These are phyloP conservation scores for Pleurotus cornucopiae DNA, from an alignment of 768 basidiomycete genomes.

Conservation along the genomic window DNA sequence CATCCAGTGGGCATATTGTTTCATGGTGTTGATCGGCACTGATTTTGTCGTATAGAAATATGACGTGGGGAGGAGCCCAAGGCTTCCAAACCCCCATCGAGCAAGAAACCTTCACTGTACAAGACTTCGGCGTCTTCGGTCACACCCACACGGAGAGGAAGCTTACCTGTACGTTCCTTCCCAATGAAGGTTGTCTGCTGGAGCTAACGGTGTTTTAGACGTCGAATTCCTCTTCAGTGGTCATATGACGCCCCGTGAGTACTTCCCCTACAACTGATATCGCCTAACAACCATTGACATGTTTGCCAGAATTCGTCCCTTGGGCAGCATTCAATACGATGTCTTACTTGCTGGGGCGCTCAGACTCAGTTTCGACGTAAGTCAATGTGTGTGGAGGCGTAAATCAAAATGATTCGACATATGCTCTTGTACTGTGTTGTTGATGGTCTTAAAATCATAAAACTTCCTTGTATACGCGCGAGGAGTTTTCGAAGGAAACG, in stretches of 20 bases:
- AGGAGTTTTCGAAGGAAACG: no score
- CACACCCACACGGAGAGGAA: conserved; percentile 59
- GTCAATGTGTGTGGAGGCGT: no score
- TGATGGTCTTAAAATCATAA: no score
- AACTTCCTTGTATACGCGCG: no score
- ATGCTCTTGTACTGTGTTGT: no score
- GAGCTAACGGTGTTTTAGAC: conserved; percentile 24
- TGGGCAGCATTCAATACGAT: conserved; percentile 42
- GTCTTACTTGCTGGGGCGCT: conserved; percentile 41
- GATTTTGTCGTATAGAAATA: conserved; percentile 25
- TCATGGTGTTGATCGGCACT: neutral
- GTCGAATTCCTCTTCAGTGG: conserved; percentile 56
- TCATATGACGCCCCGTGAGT: conserved; percentile 56
- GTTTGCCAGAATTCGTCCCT: conserved; percentile 39
- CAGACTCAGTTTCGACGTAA: conserved; percentile 37
- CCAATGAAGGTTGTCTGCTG: neutral
- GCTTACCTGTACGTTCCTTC: conserved; percentile 47
- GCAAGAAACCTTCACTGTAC: conserved; percentile 56
- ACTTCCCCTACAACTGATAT: no score
- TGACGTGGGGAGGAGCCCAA: conserved; percentile 55
- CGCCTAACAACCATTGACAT: neutral
- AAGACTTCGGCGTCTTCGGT: conserved; percentile 61
- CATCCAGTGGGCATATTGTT: conserved; percentile 35
- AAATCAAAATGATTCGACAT: no score
- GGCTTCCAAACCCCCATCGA: conserved; percentile 65